Conservation (phyloP, 2,329 filamentous ascomycete genomes). For the Venturia pyrina region DNA sequence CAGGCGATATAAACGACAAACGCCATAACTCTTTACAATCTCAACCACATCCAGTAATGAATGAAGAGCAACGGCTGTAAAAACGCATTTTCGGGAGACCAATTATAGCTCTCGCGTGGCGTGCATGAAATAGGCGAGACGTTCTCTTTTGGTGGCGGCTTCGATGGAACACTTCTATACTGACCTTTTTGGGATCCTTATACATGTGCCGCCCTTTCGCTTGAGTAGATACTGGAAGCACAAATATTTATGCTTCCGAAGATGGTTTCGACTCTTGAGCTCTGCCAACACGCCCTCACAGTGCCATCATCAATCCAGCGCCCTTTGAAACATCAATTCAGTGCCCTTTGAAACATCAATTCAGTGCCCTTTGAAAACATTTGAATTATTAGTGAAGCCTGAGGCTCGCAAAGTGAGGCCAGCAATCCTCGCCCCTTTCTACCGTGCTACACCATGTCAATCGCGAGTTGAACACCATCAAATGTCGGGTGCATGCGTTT, state of each 20-base stretch:
- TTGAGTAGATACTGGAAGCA: neutral
- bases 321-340: too few species aligned
- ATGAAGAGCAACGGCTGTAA: neutral
- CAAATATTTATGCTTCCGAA: neutral
- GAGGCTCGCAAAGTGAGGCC: too few species aligned
- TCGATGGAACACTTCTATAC: constrained; percentile 1
- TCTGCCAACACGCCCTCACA: too few species aligned
- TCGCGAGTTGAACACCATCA: too few species aligned
- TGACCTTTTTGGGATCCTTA: neutral
- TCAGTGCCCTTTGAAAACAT: too few species aligned
- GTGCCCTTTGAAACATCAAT: too few species aligned
- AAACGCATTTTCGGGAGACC: neutral
- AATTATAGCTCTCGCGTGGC: neutral
- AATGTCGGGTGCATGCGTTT: too few species aligned
- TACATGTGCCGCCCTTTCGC: neutral
- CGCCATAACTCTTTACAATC: neutral
- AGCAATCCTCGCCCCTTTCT: too few species aligned
- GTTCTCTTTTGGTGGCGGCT: neutral
- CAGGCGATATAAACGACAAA: neutral
- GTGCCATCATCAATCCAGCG: too few species aligned
- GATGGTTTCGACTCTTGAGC: too few species aligned
- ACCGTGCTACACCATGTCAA: too few species aligned
- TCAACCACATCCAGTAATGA: neutral
- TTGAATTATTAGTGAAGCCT: too few species aligned
- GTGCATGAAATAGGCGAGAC: neutral